Conservation (phyloP, 257 asterid species). For the Gentiana straminea region DNA sequence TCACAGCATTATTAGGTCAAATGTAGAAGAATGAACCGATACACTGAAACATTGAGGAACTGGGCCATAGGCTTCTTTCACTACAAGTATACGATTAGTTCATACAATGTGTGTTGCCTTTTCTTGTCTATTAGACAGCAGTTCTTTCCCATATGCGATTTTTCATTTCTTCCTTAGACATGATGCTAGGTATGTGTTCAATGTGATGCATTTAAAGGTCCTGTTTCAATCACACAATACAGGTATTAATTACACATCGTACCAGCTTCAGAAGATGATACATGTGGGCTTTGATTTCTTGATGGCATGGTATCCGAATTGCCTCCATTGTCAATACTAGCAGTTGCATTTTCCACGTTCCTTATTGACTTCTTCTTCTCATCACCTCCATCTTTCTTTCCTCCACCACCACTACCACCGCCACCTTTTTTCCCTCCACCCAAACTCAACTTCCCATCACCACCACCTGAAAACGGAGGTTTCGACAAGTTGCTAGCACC, state of each 20-base stretch:
- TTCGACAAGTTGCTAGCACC: constrained; percentile 82
- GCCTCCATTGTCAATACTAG: constrained; percentile 46
- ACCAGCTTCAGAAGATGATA: constrained; percentile 82
- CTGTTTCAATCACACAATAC: not conserved
- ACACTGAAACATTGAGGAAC: too few relatives aligned
- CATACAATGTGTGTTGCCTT: too few relatives aligned
- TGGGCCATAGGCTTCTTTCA: too few relatives aligned
- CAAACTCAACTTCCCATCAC: constrained; percentile 18
- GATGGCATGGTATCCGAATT: constrained; percentile 61
- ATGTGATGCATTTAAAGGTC: too few relatives aligned
- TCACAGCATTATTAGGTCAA: too few relatives aligned
- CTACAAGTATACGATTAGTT: too few relatives aligned
- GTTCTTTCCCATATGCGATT: too few relatives aligned
- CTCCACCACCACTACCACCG: not conserved
- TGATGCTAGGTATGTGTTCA: too few relatives aligned
- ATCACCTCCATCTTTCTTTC: constrained; percentile 17
- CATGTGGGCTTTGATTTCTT: constrained; percentile 69
- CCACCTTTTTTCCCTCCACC: constrained; percentile 17
- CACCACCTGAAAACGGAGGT: constrained; percentile 27
- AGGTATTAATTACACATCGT: constrained; percentile 4
- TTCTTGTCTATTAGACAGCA: too few relatives aligned
- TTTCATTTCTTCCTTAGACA: too few relatives aligned
- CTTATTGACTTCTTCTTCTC: constrained; percentile 17
- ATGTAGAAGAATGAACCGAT: too few relatives aligned
- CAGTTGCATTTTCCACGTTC: constrained; percentile 8